Base-by-base conservation (phyloP, 768 basidiomycete genomes). In the Neoboletus subvelutipes region DNA sequence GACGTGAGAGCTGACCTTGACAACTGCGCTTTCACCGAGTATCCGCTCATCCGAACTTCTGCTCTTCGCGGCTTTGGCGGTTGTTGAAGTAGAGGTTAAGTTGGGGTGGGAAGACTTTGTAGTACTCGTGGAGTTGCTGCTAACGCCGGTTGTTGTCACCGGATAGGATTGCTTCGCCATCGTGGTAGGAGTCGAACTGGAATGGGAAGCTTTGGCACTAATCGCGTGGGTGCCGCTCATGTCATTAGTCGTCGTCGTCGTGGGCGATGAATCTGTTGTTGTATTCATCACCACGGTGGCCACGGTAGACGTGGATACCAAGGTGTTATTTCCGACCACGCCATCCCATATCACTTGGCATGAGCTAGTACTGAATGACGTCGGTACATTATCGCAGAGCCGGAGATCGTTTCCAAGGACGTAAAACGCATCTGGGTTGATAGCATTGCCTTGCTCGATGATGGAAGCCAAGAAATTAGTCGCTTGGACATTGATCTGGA, bases 261-360 rank as follows among this genome's bases (percentile, higher is more conserved):
- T 11, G 20, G 47, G 28, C 12, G 54, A 37, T 37, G 47, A 26
- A 42, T 41, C 28, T 8, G 20, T 36, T 22, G 40, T 52, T 34
- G 39, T 22, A 37, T 59, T 52, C 42, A 42, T 42, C 9, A 15
- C 41, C 11, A 37, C 7, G 18, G 50, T 43, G 18, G 22, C 22
- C 50, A 29, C 20, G 26, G 26, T 15, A 15, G 61, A 55, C 3
- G 41, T 51, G 40, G 50, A 36, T 9, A 31, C 12, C 49, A 58
- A 20, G 1, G 50, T 52, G 43, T 57, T 57, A 45, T 60, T 54
- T 4, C 50, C 56, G 3, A 52, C 22, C 18, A 67, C 75, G 31
- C 77, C 79, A 20, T 34, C 33, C 33, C 33, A 34, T 34, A 34
- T 34, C 33, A 13, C 33, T 34, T 34, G 33, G 11, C 33, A 34